Conservation (phyloP, 2,329 filamentous ascomycete genomes). For the Leptosphaerulina australis region DNA sequence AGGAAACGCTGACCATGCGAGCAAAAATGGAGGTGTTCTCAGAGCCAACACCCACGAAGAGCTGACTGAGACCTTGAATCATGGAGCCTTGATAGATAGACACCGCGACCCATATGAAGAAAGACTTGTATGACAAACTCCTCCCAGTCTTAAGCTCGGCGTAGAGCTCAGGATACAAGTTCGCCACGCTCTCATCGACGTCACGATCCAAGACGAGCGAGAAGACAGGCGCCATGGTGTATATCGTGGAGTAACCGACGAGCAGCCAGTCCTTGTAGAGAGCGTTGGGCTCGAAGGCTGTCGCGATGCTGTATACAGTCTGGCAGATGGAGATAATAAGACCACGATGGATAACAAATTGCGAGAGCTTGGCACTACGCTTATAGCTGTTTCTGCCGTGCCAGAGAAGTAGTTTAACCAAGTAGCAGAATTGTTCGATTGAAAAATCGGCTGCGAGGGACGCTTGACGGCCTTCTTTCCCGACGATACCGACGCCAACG, state of each 20-base stretch:
- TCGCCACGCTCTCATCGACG: constrained; percentile 90
- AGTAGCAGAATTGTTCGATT: constrained; percentile 91
- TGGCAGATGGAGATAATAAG: constrained; percentile 95
- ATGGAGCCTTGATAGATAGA: constrained; percentile 94
- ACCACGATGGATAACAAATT: constrained; percentile 97
- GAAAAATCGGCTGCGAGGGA: constrained; percentile 95
- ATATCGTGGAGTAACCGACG: constrained; percentile 94
- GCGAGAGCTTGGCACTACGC: constrained; percentile 89
- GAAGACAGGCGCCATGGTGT: constrained; percentile 92
- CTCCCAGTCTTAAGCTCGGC: constrained; percentile 92
- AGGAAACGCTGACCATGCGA: constrained; percentile 85
- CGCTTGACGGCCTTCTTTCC: constrained; percentile 95
- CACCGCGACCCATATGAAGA: constrained; percentile 95
- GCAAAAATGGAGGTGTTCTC: constrained; percentile 37
- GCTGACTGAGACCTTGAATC: constrained; percentile 91
- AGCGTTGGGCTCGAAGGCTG: constrained; percentile 89
- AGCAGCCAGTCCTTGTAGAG: constrained; percentile 94
- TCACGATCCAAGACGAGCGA: constrained; percentile 93
- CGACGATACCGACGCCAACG: constrained; percentile 96
- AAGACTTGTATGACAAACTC: constrained; percentile 87
- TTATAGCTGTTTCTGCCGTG: constrained; percentile 98
- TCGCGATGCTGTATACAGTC: constrained; percentile 95
- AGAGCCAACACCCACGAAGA: constrained; percentile 75
- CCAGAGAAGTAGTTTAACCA: constrained; percentile 98
- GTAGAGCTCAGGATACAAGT: constrained; percentile 95